Evolutionary conservation across 192 early-diverging fungal species (phyloP), one percentile per base, ranked within the genome.

Genomic region (Phycomyces blakesleeanus): DNA sequence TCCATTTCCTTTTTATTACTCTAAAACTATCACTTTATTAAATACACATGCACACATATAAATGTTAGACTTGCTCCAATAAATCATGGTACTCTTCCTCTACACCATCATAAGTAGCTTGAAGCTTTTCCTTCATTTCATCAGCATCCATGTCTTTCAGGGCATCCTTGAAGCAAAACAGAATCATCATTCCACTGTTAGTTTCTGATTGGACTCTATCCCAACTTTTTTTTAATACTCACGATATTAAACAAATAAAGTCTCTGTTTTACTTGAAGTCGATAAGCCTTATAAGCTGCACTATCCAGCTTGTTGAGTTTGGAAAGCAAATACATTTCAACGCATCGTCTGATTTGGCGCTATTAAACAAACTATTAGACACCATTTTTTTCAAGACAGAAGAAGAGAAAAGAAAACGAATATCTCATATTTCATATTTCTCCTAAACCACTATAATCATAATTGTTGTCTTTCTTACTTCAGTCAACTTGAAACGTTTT

Each of bases 201-300:
- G 7, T 44, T 50, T 20, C 49, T 50, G 16, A 50, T 20, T 50
- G 22, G 14, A 52, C 25, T 44, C 39, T 22, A 25, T 63, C 7
- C 14, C 3, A 37, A 10, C 16, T 42, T 26, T 41, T n/a, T 34
- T 52, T 37, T 18, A 55, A 68, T 16, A 57, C 59, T 59, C 75
- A 79, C 88, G 66, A 74, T 71, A 71, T 96, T 95, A 52, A 88
- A 90, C 16, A 78, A 75, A 75, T 87, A 98, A 11, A 98, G 72
- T 18, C 94, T 69, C 47, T 83, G 76, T 76, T 98, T 98, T 16
- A 98, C 90, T 66, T 87, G 87, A 51, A 95, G 67, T 54, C 93
- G 73, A 75, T 88, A 93, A 16, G 68, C 65, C 41, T 77, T 74
- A 34, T 81, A 83, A 26, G 67, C 79, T 0, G 53, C 66, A 15